Conservation (phyloP, 352 stramenopile genomes). For the Pythium sp. region DNA sequence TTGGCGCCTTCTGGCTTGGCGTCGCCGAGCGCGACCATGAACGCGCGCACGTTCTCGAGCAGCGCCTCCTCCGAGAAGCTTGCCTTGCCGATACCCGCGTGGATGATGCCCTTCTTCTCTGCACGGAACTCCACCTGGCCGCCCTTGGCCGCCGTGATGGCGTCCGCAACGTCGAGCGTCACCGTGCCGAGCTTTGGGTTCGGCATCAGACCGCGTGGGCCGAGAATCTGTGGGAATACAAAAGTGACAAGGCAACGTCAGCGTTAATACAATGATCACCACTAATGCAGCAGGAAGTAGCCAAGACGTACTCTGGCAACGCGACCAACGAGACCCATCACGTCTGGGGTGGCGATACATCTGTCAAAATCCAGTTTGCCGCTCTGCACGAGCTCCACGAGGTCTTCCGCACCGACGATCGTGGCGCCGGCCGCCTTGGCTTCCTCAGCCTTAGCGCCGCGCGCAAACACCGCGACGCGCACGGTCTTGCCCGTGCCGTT, state of each 20-base stretch:
- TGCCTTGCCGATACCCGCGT: constrained; percentile 87
- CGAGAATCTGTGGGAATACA: constrained; percentile 41
- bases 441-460: constrained; percentile 86
- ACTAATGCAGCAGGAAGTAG: not conserved
- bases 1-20: constrained; percentile 92
- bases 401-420: constrained; percentile 89
- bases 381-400: constrained; percentile 87
- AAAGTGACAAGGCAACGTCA: not conserved
- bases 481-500: constrained; percentile 87
- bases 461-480: constrained; percentile 89
- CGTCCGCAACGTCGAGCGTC: constrained; percentile 86
- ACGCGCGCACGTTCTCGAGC: constrained; percentile 90
- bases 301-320: constrained; percentile 67
- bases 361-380: constrained; percentile 90
- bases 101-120: constrained; percentile 90
- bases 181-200: constrained; percentile 98
- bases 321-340: constrained; percentile 92
- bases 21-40: constrained; percentile 90
- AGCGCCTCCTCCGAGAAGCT: constrained; percentile 89
- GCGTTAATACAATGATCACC: not conserved
- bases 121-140: constrained; percentile 88
- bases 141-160: constrained; percentile 74
- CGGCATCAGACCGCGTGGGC: constrained; percentile 96
- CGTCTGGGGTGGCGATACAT: constrained; percentile 90
- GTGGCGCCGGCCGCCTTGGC: constrained; percentile 86